These are phyloP conservation scores for Phialemoniopsis sp. DNA, from an alignment of 2,329 filamentous ascomycete species.

Conservation along the genomic window DNA sequence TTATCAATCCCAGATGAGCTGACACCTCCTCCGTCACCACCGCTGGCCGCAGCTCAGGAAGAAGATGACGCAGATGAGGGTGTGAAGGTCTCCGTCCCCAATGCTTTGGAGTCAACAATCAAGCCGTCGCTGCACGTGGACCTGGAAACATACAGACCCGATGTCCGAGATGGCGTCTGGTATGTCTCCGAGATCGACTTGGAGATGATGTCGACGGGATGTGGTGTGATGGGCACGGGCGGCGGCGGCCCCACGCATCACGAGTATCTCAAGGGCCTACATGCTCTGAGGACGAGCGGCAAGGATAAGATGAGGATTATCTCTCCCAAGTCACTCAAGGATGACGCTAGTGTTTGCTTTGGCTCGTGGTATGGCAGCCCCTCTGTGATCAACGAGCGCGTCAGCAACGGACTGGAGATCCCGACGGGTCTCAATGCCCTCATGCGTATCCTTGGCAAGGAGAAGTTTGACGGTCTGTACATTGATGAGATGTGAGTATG, in stretches of 20 bases:
- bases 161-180: background rate
- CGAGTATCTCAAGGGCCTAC: constrained; percentile 38
- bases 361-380: constrained; percentile 40
- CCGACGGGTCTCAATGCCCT: constrained; percentile 27
- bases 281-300: constrained; percentile 25
- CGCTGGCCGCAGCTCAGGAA: background rate
- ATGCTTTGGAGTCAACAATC: constrained; percentile 13
- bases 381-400: constrained; percentile 31
- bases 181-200: constrained; percentile 2
- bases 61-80: constrained; percentile 15
- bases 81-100: constrained; percentile 19
- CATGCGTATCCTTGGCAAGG: constrained; percentile 22
- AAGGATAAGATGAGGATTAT: constrained; percentile 33
- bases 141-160: background rate
- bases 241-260: constrained; percentile 1
- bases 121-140: constrained; percentile 16
- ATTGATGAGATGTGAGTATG: constrained; percentile 31
- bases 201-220: constrained; percentile 1
- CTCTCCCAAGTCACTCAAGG: constrained; percentile 26
- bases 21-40: background rate
- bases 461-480: constrained; percentile 24
- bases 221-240: background rate
- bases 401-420: constrained; percentile 29
- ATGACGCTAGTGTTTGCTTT: constrained; percentile 32
- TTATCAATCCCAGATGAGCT: constrained; percentile 34